Conservation (phyloP, 441 rosid species). For the Aleurites moluccanus region DNA sequence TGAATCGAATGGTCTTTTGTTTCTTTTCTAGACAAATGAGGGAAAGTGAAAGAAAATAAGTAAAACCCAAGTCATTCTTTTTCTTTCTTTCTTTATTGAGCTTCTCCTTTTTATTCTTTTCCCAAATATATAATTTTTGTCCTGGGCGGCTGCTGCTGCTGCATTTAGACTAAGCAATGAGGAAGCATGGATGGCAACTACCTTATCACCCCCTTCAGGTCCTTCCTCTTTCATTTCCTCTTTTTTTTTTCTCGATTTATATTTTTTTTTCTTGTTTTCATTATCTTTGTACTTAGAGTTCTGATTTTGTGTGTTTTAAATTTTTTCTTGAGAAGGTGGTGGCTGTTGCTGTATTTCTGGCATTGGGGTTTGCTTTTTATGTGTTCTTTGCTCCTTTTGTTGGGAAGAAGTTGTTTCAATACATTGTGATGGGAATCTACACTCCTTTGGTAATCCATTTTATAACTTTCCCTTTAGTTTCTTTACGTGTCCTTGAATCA, state of each 20-base stretch:
- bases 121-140: slow-evolving; percentile 6
- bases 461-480: not conserved
- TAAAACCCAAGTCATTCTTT: slow-evolving; percentile 20
- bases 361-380: slow-evolving; percentile 95
- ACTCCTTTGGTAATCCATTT: slow-evolving; percentile 77
- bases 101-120: slow-evolving; percentile 20
- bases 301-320: slow-evolving; percentile 26
- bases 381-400: slow-evolving; percentile 99
- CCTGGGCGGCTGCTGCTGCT: slow-evolving; percentile 37
- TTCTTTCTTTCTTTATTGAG: slow-evolving; percentile 11
- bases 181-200: slow-evolving; percentile 99
- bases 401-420: slow-evolving; percentile 77
- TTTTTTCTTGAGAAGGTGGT: slow-evolving; percentile 68
- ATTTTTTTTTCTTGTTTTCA: not conserved
- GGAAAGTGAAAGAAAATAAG: slow-evolving; percentile 37
- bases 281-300: slow-evolving; percentile 18
- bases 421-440: slow-evolving; percentile 83
- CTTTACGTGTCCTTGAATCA: not conserved
- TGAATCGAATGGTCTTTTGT: slow-evolving; percentile 27
- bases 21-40: slow-evolving; percentile 46
- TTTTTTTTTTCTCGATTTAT: not conserved
- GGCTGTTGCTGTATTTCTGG: slow-evolving; percentile 97
- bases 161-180: slow-evolving; percentile 59
- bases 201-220: slow-evolving; percentile 99
- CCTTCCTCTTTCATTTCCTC: slow-evolving; percentile 1